These are phyloP conservation scores for Pythium chondricola DNA, from an alignment of 352 stramenopile species.

Conservation along the genomic window DNA sequence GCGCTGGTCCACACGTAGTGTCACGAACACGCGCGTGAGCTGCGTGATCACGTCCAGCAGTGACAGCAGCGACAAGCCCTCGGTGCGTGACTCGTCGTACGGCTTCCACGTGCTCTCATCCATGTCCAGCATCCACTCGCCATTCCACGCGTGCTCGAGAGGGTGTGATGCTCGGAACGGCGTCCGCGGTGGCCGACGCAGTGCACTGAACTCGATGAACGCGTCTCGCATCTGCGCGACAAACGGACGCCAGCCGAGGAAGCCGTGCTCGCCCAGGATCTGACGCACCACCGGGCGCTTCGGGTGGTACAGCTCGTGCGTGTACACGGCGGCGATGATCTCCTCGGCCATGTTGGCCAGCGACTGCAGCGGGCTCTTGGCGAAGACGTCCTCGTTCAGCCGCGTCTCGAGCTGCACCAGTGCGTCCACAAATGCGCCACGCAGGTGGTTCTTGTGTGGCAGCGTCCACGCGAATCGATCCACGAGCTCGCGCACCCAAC, in stretches of 20 bases:
- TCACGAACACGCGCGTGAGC: slow-evolving; percentile 33
- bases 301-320: slow-evolving; percentile 31
- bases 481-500: slow-evolving; percentile 41
- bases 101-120: slow-evolving; percentile 36
- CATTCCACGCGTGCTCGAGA: slow-evolving; percentile 41
- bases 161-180: slow-evolving; percentile 22
- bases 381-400: slow-evolving; percentile 44
- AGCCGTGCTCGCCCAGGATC: slow-evolving; percentile 41
- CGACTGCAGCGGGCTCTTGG: slow-evolving; percentile 24
- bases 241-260: slow-evolving; percentile 47
- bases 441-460: slow-evolving; percentile 38
- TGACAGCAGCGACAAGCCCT: slow-evolving; percentile 31
- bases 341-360: slow-evolving; percentile 50
- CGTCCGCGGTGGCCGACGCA: too few species aligned
- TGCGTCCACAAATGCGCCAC: slow-evolving; percentile 38
- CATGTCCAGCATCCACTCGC: slow-evolving; percentile 47
- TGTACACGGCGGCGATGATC: slow-evolving; percentile 61
- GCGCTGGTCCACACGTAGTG: slow-evolving; percentile 30
- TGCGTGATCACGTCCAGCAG: slow-evolving; percentile 47
- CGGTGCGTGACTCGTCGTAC: slow-evolving; percentile 3
- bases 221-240: slow-evolving; percentile 63
- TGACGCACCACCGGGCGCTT: slow-evolving; percentile 40
- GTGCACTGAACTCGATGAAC: slow-evolving; percentile 38
- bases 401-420: slow-evolving; percentile 35
- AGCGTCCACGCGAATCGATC: slow-evolving; percentile 22